A percentile compares a stretch with the other conserved stretches of the same genome.
phyloP scores from a whole-genome alignment of 495 filamentous ascomycete genomes.

The Schizothecium vesticola region DNA sequence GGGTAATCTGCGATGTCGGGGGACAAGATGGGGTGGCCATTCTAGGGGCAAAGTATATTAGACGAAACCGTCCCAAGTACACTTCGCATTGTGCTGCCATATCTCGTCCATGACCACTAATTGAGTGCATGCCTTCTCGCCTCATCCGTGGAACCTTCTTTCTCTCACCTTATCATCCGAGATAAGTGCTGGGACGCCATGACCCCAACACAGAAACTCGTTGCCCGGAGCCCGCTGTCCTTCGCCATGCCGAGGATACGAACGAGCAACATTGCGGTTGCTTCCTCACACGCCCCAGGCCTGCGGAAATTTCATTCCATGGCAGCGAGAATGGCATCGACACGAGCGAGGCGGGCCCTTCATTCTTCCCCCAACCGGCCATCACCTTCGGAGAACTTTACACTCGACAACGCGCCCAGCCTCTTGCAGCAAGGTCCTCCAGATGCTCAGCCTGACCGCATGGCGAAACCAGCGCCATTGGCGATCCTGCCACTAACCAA shows the following conservation, averaged over 20 bases:
- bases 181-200: neutral
- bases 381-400: conserved; percentile 29
- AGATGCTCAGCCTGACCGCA: conserved; percentile 17
- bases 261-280: neutral
- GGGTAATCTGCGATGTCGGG: conserved; percentile 18
- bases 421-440: conserved; percentile 10
- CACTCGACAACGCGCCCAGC: conserved; percentile 18
- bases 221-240: neutral
- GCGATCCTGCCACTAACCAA: conserved; percentile 66
- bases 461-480: conserved; percentile 47
- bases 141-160: neutral
- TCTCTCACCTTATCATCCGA: neutral
- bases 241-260: neutral
- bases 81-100: neutral
- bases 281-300: neutral
- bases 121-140: neutral
- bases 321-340: conserved; percentile 8
- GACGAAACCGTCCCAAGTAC: neutral
- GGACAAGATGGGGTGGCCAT: neutral
- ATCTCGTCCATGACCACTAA: neutral
- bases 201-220: neutral
- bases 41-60: neutral
- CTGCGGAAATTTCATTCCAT: neutral
- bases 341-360: conserved; percentile 25
- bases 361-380: conserved; percentile 39